Evolutionary conservation across 2,329 filamentous ascomycete genomes (phyloP), one percentile per base, ranked within the genome.

Genomic region (Ilyonectria destructans): DNA sequence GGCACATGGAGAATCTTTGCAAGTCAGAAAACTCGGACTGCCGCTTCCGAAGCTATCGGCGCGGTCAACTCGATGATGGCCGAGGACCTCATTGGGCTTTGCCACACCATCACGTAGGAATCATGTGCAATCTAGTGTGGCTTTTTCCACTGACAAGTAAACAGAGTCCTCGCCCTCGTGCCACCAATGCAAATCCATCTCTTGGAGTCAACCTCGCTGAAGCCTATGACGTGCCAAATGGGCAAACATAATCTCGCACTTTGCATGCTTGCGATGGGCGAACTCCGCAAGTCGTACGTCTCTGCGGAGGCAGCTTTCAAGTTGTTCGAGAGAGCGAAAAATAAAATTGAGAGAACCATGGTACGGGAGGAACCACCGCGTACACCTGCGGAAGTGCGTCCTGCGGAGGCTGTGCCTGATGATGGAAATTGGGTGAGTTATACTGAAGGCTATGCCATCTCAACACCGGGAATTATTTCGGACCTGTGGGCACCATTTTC

Each of bases 121-220:
- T 45, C 13, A 15, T 35, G 19, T 31, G 31, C 31, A 6, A 3
- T 55, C 35, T 23, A 8, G 23, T 1, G 12, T 49, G 8, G 3
- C 5, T 3, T 23, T 12, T 17, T 10, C 31, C 15, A 21, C 52
- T 68, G 6, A 65, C 35, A 21, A 6, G 8, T 49, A 1, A 21
- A 1, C 21, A 67, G 67, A 1, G 51, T 62, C 12, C 58, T 63
- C 13, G 64, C 69, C 9, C 65, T 71, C 19, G 31, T 68, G 6
- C 61, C 64, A 1, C 48, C 67, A 0, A 55, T 71, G 58, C 69
- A 71, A 17, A 58, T 71, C 5, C 64, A 71, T n/a, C 67, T 71
- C 5, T 40, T 71, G 8, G 55, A 70, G 29, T 69, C 62, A 6
- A 63, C 52, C 2, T 70, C 65, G 8, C 13, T 37, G 12, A 65